A percentile compares a stretch with the other conserved stretches of the same genome.
These are phyloP conservation scores for Lachnellula occidentalis DNA, from an alignment of 2,329 filamentous ascomycete species.

Conservation along the genomic window DNA sequence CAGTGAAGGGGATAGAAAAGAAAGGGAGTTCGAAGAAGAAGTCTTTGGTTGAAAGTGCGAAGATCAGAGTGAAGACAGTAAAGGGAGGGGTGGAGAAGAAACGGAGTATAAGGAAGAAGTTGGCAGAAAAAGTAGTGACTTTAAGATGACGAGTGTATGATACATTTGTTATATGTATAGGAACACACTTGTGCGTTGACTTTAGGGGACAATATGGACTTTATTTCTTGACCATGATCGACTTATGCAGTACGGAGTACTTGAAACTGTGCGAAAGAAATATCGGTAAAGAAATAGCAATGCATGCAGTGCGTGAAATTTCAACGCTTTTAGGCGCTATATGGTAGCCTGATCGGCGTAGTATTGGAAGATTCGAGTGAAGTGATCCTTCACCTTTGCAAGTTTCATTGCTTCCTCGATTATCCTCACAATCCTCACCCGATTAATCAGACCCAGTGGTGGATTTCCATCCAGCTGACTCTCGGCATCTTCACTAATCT, in stretches of 20 bases:
- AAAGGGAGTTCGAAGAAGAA: not conserved
- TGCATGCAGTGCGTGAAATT: too few species aligned
- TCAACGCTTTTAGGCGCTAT: too few species aligned
- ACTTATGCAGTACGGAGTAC: too few species aligned
- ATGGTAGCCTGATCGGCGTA: too few species aligned
- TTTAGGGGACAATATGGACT: too few species aligned
- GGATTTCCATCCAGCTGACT: not conserved
- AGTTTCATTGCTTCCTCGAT: conserved; percentile 1
- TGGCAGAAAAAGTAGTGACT: not conserved
- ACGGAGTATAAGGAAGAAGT: not conserved
- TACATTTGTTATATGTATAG: too few species aligned
- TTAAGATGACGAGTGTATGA: not conserved
- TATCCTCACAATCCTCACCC: conserved; percentile 7
- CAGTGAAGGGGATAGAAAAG: not conserved
- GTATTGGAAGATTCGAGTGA: too few species aligned
- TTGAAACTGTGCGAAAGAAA: too few species aligned
- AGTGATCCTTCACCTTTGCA: not conserved
- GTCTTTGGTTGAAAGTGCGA: not conserved
- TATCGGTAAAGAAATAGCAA: too few species aligned
- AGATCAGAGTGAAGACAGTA: not conserved
- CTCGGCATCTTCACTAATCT: not conserved
- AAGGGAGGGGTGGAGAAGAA: not conserved
- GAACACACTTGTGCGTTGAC: too few species aligned
- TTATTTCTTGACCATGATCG: too few species aligned
- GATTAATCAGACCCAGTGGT: conserved; percentile 9